These are phyloP conservation scores for Ogataea paradorogensis DNA, from an alignment of 805 yeast genomes.

Conservation along the genomic window DNA sequence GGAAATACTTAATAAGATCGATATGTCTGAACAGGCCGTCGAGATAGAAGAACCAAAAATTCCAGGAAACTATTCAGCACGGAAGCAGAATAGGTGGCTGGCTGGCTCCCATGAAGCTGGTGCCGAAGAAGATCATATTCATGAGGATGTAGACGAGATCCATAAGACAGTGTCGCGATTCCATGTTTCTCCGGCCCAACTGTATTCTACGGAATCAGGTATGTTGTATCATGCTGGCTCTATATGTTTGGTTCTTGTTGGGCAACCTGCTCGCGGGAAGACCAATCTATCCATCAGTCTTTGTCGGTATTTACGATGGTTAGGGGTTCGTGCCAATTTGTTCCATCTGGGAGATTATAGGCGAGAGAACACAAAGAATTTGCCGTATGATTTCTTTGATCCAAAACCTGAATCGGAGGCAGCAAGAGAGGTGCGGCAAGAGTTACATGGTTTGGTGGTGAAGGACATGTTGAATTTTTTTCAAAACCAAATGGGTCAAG, in stretches of 20 bases:
- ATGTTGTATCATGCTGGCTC: conserved; percentile 94
- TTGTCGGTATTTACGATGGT: conserved; percentile 91
- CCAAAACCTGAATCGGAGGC: conserved; percentile 46
- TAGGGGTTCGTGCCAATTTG: conserved; percentile 89
- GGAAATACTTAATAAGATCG: not conserved
- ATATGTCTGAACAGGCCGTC: conserved; percentile 18
- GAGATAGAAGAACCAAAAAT: conserved; percentile 41
- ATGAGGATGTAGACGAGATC: conserved; percentile 52
- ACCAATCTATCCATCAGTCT: conserved; percentile 89
- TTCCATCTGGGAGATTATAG: conserved; percentile 93
- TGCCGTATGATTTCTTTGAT: conserved; percentile 69
- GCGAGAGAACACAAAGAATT: conserved; percentile 49
- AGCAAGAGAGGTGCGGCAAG: conserved; percentile 52
- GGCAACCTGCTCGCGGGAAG: conserved; percentile 94
- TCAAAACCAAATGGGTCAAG: conserved; percentile 79
- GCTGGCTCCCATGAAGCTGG: conserved; percentile 18
- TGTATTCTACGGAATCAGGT: conserved; percentile 90
- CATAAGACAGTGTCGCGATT: conserved; percentile 60
- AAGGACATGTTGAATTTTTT: conserved; percentile 70
- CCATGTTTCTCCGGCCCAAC: conserved; percentile 85
- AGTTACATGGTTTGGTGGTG: conserved; percentile 61
- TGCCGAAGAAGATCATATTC: conserved; percentile 7
- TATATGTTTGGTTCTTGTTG: conserved; percentile 82
- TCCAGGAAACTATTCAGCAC: conserved; percentile 54
- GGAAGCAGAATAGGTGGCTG: conserved; percentile 52